These are phyloP conservation scores for Didymella segeticola DNA, from an alignment of 2,329 filamentous ascomycete species.

Conservation along the genomic window DNA sequence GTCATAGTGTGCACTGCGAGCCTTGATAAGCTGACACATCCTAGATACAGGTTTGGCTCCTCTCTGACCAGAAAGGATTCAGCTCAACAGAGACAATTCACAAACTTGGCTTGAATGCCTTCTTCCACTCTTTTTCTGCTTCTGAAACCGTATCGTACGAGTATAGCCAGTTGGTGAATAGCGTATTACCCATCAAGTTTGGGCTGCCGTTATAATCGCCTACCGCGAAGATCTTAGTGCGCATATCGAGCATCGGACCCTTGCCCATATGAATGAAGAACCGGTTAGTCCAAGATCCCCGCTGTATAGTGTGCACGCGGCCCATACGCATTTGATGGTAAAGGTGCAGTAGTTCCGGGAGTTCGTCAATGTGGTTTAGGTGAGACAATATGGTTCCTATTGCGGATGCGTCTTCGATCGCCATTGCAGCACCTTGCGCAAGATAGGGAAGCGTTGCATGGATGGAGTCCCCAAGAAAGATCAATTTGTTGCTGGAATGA, in stretches of 20 bases:
- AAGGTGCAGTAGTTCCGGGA: background rate
- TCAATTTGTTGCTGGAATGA: background rate
- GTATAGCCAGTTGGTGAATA: background rate
- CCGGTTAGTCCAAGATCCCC: background rate
- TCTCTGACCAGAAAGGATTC: no score
- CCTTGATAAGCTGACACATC: no score
- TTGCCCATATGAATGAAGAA: background rate
- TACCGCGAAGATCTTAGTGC: background rate
- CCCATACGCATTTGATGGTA: background rate
- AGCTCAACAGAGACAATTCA: no score
- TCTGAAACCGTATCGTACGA: background rate
- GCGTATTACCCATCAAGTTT: background rate
- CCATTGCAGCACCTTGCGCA: conserved; percentile 62
- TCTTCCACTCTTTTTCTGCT: background rate
- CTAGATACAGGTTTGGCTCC: no score
- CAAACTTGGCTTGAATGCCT: no score
- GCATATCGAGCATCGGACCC: background rate
- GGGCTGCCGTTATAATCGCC: background rate
- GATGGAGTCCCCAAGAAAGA: background rate
- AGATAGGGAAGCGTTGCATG: conserved; percentile 12
- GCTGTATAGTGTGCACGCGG: background rate
- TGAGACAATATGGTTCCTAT: conserved; percentile 50
- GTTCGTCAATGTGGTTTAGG: background rate
- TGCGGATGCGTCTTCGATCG: conserved; percentile 69
- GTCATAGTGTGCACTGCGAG: no score